Evolutionary conservation across 257 asterid genomes (phyloP).

Genomic region (Solanum phureja): DNA sequence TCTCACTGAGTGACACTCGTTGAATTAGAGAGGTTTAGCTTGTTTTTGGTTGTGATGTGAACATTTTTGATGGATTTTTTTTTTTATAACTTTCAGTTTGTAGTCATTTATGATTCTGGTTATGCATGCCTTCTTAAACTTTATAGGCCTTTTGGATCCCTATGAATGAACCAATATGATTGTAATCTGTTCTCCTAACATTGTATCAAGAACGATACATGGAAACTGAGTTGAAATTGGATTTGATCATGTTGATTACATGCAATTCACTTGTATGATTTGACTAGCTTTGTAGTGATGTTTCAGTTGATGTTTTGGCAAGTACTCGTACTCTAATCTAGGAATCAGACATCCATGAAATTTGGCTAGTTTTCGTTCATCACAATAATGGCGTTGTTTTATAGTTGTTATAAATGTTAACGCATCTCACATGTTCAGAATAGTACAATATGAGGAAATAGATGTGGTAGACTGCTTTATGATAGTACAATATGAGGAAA

Average conservation of each 20-base stretch:
- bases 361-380: not conserved
- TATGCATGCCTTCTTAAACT: not conserved
- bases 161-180: not conserved
- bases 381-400: not conserved
- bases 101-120: not conserved
- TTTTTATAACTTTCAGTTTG: not conserved
- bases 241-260: not conserved
- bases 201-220: not conserved
- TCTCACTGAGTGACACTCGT: slow-evolving; percentile 19
- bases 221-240: not conserved
- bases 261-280: not conserved
- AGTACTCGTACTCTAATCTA: not conserved
- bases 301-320: not conserved
- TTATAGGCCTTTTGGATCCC: not conserved
- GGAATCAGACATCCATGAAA: not conserved
- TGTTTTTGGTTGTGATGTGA: not conserved
- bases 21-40: not conserved
- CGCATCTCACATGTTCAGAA: not conserved
- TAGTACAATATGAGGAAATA: too few species aligned
- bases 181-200: not conserved
- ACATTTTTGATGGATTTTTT: not conserved
- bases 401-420: not conserved
- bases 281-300: not conserved
- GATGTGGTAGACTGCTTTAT: not conserved
- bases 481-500: too few species aligned